phyloP scores from a whole-genome alignment of 2,329 filamentous ascomycete species.

The Scytalidium sp. region DNA sequence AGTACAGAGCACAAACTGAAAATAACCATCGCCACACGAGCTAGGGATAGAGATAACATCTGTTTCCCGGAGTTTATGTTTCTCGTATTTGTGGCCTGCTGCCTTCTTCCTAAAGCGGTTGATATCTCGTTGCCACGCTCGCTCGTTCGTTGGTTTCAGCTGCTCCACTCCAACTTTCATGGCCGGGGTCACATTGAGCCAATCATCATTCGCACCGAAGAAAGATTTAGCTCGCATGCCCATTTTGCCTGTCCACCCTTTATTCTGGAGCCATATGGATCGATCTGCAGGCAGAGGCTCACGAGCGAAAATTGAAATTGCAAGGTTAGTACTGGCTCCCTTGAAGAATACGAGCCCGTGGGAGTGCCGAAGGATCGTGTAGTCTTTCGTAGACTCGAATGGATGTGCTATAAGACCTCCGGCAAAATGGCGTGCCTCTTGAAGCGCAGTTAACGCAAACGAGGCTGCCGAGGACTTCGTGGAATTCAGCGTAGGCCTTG shows the following conservation, averaged over 20 bases:
- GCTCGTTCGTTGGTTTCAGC: slow-evolving; percentile 55
- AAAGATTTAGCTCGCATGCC: slow-evolving; percentile 66
- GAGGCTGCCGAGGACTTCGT: slow-evolving; percentile 10
- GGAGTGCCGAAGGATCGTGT: slow-evolving; percentile 65
- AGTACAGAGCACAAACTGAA: slow-evolving; percentile 61
- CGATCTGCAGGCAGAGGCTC: slow-evolving; percentile 52
- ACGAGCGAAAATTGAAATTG: slow-evolving; percentile 62
- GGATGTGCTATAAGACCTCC: slow-evolving; percentile 63
- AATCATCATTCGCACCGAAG: slow-evolving; percentile 54
- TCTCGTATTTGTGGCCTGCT: slow-evolving; percentile 34
- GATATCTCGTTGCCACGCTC: slow-evolving; percentile 67
- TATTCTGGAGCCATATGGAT: slow-evolving; percentile 65
- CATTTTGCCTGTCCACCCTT: slow-evolving; percentile 65
- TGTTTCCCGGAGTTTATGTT: slow-evolving; percentile 58
- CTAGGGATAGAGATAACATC: slow-evolving; percentile 63
- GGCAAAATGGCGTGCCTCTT: slow-evolving; percentile 62
- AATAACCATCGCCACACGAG: slow-evolving; percentile 63
- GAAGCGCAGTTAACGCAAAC: slow-evolving; percentile 23
- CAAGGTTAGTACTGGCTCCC: slow-evolving; percentile 60
- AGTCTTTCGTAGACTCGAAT: slow-evolving; percentile 62
- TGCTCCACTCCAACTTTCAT: slow-evolving; percentile 43
- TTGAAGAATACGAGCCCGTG: slow-evolving; percentile 63
- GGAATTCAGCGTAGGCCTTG: neutral
- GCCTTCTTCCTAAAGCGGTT: slow-evolving; percentile 59
- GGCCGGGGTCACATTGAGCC: slow-evolving; percentile 67